phyloP scores from a whole-genome alignment of 257 asterid genomes.

The Petunia axillaris region DNA sequence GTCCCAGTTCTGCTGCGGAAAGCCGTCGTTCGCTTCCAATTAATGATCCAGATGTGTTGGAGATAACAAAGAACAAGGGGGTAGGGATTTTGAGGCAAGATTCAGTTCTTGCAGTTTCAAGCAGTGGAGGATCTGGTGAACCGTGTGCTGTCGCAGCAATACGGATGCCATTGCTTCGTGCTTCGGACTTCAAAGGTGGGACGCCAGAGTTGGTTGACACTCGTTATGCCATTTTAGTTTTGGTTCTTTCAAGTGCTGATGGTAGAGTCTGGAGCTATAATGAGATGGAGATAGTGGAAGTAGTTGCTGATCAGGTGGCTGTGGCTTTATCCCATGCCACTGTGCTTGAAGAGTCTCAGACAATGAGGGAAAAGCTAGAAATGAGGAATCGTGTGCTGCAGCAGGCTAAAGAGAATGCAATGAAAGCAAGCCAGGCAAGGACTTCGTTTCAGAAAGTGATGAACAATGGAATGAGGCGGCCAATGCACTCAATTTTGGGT shows the following conservation, averaged over 20 bases:
- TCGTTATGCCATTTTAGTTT: conserved; percentile 45
- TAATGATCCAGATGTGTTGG: conserved; percentile 48
- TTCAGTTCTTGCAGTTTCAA: conserved; percentile 45
- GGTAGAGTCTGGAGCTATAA: conserved; percentile 39
- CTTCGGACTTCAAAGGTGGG: conserved; percentile 53
- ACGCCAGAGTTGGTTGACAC: conserved; percentile 47
- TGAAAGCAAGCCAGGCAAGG: conserved; percentile 53
- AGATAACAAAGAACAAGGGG: conserved; percentile 44
- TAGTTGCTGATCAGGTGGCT: conserved; percentile 61
- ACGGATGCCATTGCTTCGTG: conserved; percentile 48
- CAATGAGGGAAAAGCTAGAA: conserved; percentile 45
- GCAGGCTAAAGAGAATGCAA: conserved; percentile 46
- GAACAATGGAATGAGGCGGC: conserved; percentile 58
- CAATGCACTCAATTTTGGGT: conserved; percentile 50
- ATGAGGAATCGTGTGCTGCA: conserved; percentile 46
- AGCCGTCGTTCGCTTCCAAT: conserved; percentile 32
- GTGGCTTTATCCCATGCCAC: conserved; percentile 55
- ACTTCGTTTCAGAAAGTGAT: conserved; percentile 50
- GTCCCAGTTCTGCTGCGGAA: conserved; percentile 35
- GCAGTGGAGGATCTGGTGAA: conserved; percentile 42
- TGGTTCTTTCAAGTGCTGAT: conserved; percentile 41
- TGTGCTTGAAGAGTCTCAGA: conserved; percentile 52
- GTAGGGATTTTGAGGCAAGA: conserved; percentile 44
- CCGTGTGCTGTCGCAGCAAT: conserved; percentile 48
- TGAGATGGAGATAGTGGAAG: conserved; percentile 57